These are phyloP conservation scores for Malus hybrid DNA, from an alignment of 331 rosid species.

Conservation along the genomic window DNA sequence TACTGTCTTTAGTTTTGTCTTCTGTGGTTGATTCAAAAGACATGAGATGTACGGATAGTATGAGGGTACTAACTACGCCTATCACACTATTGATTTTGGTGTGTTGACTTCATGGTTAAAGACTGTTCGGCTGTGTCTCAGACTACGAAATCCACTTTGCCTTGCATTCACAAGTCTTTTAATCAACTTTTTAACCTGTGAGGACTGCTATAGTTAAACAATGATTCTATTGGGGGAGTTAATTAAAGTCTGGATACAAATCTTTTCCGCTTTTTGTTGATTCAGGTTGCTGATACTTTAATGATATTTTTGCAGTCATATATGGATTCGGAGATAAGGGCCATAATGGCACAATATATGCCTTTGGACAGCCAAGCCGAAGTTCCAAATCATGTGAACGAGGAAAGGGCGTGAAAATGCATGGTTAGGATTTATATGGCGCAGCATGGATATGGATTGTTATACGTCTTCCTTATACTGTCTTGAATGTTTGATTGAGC, in stretches of 20 bases:
- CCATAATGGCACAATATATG: conserved; percentile 99
- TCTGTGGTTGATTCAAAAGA: too few relatives aligned
- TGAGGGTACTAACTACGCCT: too few relatives aligned
- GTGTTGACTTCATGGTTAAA: background rate
- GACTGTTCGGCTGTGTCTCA: background rate
- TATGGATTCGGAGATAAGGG: conserved; percentile 98
- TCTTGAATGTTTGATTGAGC: conserved; percentile 41
- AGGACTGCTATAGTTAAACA: background rate
- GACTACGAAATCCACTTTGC: background rate
- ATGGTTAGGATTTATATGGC: conserved; percentile 14
- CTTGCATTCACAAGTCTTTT: background rate
- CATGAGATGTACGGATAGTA: too few relatives aligned
- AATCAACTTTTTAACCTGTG: background rate
- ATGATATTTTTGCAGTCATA: conserved; percentile 61
- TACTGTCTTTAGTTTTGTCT: background rate
- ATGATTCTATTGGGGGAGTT: background rate
- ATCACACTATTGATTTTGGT: too few relatives aligned
- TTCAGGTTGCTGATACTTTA: conserved; percentile 4
- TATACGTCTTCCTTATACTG: conserved; percentile 21
- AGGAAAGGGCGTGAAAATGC: conserved; percentile 48
- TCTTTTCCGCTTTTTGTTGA: background rate
- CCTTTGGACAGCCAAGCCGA: conserved; percentile 94
- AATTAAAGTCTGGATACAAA: background rate
- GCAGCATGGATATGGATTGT: conserved; percentile 29
- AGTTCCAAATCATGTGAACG: conserved; percentile 61